Conservation (phyloP, 352 stramenopile species). For the Globisporangium sylvaticum region DNA sequence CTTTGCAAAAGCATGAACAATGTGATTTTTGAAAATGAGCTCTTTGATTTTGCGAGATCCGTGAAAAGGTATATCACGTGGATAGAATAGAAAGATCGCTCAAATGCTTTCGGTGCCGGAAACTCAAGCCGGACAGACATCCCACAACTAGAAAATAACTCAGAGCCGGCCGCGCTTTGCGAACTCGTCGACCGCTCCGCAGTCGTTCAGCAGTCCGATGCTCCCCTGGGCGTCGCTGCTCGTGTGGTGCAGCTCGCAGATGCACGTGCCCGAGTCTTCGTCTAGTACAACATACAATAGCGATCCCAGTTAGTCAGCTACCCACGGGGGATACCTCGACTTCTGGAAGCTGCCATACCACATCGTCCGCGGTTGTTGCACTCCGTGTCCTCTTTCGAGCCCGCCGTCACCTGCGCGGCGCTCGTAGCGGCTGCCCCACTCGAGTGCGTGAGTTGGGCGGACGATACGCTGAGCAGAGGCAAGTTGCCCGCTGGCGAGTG, state of each 20-base stretch:
- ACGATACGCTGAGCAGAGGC: constrained; percentile 39
- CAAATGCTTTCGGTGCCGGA: too few relatives aligned
- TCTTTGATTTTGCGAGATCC: too few relatives aligned
- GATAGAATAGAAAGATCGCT: too few relatives aligned
- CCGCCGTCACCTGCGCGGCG: constrained; percentile 24
- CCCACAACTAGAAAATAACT: too few relatives aligned
- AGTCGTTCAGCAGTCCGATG: constrained; percentile 52
- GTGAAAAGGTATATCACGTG: too few relatives aligned
- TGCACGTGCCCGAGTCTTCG: constrained; percentile 54
- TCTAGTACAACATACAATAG: constrained; percentile 23
- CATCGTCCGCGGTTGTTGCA: constrained; percentile 80
- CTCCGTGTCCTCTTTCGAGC: constrained; percentile 63
- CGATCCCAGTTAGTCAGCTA: too few relatives aligned
- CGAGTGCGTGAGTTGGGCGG: constrained; percentile 31
- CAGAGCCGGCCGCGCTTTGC: constrained; percentile 17
- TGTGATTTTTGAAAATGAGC: too few relatives aligned
- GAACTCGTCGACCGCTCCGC: constrained; percentile 56
- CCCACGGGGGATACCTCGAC: too few relatives aligned
- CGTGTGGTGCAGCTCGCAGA: constrained; percentile 53
- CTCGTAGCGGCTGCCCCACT: constrained; percentile 25
- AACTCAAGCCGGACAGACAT: too few relatives aligned
- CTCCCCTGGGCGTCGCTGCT: constrained; percentile 53
- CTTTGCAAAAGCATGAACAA: too few relatives aligned
- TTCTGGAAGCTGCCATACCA: constrained; percentile 31
- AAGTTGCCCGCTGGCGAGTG: constrained; percentile 60